phyloP scores from a whole-genome alignment of 768 basidiomycete species.

The Astraeus odoratus region DNA sequence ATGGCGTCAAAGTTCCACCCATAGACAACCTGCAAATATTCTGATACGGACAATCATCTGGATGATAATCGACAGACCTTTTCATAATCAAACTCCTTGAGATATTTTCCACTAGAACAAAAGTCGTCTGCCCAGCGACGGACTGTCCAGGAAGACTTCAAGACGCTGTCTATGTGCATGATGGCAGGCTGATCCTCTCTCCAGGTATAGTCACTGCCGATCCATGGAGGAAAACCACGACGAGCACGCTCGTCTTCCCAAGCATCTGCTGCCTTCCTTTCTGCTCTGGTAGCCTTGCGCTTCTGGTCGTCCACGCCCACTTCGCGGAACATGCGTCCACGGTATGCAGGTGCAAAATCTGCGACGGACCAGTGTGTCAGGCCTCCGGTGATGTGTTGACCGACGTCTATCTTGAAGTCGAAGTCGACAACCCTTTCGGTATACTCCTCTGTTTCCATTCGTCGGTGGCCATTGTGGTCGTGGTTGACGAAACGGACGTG shows the following conservation, averaged over 20 bases:
- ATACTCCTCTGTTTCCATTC: constrained; percentile 41
- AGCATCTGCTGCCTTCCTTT: constrained; percentile 36
- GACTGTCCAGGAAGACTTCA: constrained; percentile 55
- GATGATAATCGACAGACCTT: constrained; percentile 38
- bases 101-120: constrained; percentile 56
- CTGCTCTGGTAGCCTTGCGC: constrained; percentile 35
- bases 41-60: not conserved
- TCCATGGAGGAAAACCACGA: constrained; percentile 51
- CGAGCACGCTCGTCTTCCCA: constrained; percentile 39
- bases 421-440: constrained; percentile 60
- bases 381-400: constrained; percentile 32
- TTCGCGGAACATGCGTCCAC: constrained; percentile 57
- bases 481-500: constrained; percentile 40
- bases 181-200: constrained; percentile 23
- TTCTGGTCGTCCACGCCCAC: constrained; percentile 34
- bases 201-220: constrained; percentile 27
- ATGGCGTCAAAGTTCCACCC: constrained; percentile 50
- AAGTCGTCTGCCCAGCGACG: constrained; percentile 82
- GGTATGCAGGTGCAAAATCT: constrained; percentile 58
- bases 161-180: constrained; percentile 17
- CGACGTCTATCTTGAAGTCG: constrained; percentile 56
- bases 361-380: constrained; percentile 53
- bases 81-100: constrained; percentile 75
- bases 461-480: constrained; percentile 27
- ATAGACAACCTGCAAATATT: constrained; percentile 43